Conservation (phyloP, 805 yeast species). For the Candida orba region DNA sequence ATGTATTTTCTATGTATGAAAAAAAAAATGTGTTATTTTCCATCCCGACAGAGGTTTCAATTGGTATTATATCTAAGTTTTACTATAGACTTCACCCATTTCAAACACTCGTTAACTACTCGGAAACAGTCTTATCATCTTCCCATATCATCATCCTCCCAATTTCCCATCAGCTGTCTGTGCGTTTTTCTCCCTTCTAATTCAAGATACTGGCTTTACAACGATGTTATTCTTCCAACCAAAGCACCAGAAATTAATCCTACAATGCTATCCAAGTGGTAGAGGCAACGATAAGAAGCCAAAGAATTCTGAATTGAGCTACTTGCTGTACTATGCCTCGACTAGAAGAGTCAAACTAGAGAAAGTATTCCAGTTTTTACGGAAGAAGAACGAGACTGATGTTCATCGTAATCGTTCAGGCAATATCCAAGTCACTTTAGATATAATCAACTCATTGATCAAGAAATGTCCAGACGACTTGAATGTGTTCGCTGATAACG, state of each 20-base stretch:
- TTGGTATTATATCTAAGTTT: too few relatives aligned
- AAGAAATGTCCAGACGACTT: constrained; percentile 75
- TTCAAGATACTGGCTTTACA: too few relatives aligned
- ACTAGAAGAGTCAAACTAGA: constrained; percentile 84
- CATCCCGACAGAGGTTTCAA: too few relatives aligned
- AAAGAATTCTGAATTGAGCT: constrained; percentile 84
- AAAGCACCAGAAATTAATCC: constrained; percentile 83
- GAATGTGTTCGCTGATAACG: constrained; percentile 70
- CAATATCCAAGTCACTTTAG: constrained; percentile 75
- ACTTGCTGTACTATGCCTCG: constrained; percentile 82
- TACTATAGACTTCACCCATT: too few relatives aligned
- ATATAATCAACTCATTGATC: constrained; percentile 60
- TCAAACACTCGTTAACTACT: too few relatives aligned
- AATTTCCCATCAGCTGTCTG: too few relatives aligned
- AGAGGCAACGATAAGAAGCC: constrained; percentile 82
- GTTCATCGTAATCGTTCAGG: constrained; percentile 59
- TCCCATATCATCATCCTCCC: too few relatives aligned
- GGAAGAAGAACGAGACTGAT: constrained; percentile 55
- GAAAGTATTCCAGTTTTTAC: constrained; percentile 70
- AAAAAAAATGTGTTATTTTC: background rate
- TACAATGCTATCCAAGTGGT: constrained; percentile 92
- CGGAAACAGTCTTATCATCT: too few relatives aligned
- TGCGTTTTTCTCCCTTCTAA: too few relatives aligned
- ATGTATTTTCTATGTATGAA: too few relatives aligned
- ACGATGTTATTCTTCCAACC: constrained; percentile 43